A percentile compares a stretch with the other conserved stretches of the same genome.
Evolutionary conservation across 441 rosid genomes (phyloP).

Genomic region (Populus hybrid): DNA sequence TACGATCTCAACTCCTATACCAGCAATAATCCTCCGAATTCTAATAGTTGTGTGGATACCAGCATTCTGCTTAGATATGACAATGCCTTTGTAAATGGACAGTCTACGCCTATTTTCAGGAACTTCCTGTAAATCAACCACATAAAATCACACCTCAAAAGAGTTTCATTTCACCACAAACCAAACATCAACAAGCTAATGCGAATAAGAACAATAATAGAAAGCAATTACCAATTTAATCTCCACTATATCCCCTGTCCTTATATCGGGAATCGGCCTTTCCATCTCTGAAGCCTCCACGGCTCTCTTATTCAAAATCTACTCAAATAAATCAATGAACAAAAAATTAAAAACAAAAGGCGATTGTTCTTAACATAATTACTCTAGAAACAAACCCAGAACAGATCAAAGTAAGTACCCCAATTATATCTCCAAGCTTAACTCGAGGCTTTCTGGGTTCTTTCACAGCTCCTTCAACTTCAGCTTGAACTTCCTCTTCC

Average conservation of each 20-base stretch:
- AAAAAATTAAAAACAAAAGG: neutral
- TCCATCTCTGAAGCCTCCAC: slow-evolving; percentile 57
- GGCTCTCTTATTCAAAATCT: slow-evolving; percentile 77
- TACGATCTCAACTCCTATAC: slow-evolving; percentile 77
- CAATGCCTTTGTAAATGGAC: slow-evolving; percentile 80
- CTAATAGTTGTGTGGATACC: slow-evolving; percentile 88
- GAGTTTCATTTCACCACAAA: neutral
- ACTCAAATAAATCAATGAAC: slow-evolving; percentile 13
- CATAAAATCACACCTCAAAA: slow-evolving; percentile 10
- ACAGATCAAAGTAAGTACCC: slow-evolving; percentile 37
- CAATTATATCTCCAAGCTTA: slow-evolving; percentile 88
- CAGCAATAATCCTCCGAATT: slow-evolving; percentile 80
- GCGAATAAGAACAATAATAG: neutral
- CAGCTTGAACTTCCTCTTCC: slow-evolving; percentile 26
- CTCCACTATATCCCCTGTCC: slow-evolving; percentile 74
- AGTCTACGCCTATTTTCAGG: slow-evolving; percentile 73
- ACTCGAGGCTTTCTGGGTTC: slow-evolving; percentile 41
- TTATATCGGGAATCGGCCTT: slow-evolving; percentile 68
- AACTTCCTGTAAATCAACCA: slow-evolving; percentile 55
- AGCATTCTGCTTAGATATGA: slow-evolving; percentile 81
- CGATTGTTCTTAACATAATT: neutral
- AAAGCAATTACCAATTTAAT: slow-evolving; percentile 60
- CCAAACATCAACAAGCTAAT: neutral
- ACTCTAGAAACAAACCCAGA: neutral
- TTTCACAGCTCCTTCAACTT: slow-evolving; percentile 27